These are phyloP conservation scores for Corchorus capsularis DNA, from an alignment of 345 rosid genomes.

Conservation along the genomic window DNA sequence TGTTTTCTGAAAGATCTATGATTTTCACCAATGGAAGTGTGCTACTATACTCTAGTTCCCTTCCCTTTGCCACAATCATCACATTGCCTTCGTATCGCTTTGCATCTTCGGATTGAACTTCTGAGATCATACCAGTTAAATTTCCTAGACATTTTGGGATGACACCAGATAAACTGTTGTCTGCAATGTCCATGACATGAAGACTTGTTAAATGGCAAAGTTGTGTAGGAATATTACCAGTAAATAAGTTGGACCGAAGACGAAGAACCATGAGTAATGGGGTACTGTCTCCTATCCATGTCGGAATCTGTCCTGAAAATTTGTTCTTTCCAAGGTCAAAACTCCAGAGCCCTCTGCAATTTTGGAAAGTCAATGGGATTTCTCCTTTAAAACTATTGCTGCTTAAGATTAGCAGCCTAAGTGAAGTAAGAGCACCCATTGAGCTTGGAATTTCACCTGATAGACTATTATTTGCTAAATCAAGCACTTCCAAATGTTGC, in stretches of 20 bases:
- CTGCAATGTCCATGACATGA: not conserved
- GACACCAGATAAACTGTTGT: not conserved
- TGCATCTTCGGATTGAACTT: not conserved
- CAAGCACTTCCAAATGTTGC: not conserved
- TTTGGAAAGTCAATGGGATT: not conserved
- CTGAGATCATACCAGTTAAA: not conserved
- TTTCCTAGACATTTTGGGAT: not conserved
- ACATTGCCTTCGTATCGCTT: not conserved
- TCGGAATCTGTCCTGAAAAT: not conserved
- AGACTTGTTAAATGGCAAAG: not conserved
- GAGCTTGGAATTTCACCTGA: not conserved
- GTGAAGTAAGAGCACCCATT: not conserved
- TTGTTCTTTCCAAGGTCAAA: slow-evolving; percentile 3
- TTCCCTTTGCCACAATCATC: not conserved
- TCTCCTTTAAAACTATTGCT: not conserved
- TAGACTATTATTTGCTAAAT: not conserved
- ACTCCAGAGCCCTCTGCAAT: not conserved
- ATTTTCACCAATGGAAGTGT: slow-evolving; percentile 7
- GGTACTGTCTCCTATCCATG: not conserved
- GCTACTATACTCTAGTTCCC: not conserved
- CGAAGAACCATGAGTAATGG: not conserved
- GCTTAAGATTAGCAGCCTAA: not conserved
- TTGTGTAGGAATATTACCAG: not conserved
- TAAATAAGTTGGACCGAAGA: not conserved
- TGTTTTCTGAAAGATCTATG: slow-evolving; percentile 27